Evolutionary conservation across 768 basidiomycete genomes (phyloP).

Genomic region (Gautieria morchelliformis): DNA sequence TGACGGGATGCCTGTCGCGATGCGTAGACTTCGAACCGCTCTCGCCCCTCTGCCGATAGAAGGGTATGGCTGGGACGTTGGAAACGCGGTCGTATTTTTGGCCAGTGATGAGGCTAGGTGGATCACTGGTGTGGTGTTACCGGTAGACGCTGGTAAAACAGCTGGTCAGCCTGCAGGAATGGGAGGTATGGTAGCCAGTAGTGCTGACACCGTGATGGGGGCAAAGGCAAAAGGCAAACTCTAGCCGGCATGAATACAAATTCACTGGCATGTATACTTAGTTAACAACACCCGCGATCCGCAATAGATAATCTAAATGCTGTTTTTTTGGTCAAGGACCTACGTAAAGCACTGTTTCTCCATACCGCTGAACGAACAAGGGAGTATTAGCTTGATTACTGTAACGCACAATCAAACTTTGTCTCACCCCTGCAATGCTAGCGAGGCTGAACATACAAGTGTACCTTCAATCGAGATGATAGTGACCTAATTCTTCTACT

Average conservation of each 20-base stretch:
- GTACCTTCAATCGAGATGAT: too few relatives aligned
- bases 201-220: neutral
- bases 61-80: conserved; percentile 2
- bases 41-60: neutral
- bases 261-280: neutral
- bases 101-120: conserved; percentile 7
- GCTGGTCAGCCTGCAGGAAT: neutral
- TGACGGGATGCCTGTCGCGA: neutral
- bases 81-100: conserved; percentile 1
- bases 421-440: too few relatives aligned
- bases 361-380: too few relatives aligned
- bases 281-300: too few relatives aligned
- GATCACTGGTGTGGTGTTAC: conserved; percentile 1
- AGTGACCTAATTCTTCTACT: neutral
- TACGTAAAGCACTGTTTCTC: neutral
- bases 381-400: too few relatives aligned
- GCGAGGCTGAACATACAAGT: too few relatives aligned
- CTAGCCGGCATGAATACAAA: neutral
- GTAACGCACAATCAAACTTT: too few relatives aligned
- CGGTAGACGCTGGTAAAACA: conserved; percentile 3
- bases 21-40: neutral
- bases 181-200: neutral
- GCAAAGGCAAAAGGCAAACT: neutral
- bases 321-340: neutral
- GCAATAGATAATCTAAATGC: neutral